phyloP scores from a whole-genome alignment of 2,329 filamentous ascomycete species.

The Aspergillus chevalieri region DNA sequence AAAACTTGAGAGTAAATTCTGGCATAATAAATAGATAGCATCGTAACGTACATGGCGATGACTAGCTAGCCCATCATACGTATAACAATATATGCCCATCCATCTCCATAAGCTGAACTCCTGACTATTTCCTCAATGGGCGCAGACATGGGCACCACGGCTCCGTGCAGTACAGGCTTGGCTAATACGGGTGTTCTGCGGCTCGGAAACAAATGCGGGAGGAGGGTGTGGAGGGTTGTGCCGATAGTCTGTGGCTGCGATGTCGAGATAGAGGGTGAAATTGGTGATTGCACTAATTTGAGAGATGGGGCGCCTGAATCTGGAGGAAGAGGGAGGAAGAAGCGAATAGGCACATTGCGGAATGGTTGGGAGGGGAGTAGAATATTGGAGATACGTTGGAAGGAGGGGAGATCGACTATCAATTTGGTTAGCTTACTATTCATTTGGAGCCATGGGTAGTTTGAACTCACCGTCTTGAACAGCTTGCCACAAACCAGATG shows the following conservation, averaged over 20 bases:
- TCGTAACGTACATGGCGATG: neutral
- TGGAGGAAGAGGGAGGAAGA: constrained; percentile 72
- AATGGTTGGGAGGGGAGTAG: constrained; percentile 66
- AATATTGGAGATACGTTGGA: constrained; percentile 68
- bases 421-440: neutral
- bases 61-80: constrained; percentile 54
- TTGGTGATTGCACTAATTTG: constrained; percentile 68
- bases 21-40: too few relatives aligned
- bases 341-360: constrained; percentile 75
- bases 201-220: constrained; percentile 82
- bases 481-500: constrained; percentile 72
- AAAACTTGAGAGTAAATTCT: too few relatives aligned
- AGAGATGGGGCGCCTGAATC: constrained; percentile 44
- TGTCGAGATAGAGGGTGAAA: constrained; percentile 47
- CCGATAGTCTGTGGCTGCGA: constrained; percentile 64
- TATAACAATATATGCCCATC: constrained; percentile 80
- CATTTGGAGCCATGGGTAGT: neutral
- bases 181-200: constrained; percentile 77
- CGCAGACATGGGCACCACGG: constrained; percentile 70
- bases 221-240: constrained; percentile 64
- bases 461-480: constrained; percentile 60
- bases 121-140: constrained; percentile 76
- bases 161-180: constrained; percentile 78
- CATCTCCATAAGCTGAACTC: constrained; percentile 81
- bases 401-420: constrained; percentile 65